Percentiles rank a stretch among this genome's conserved stretches.
Conservation (phyloP, 345 rosid genomes). For the Salix purpurea region DNA sequence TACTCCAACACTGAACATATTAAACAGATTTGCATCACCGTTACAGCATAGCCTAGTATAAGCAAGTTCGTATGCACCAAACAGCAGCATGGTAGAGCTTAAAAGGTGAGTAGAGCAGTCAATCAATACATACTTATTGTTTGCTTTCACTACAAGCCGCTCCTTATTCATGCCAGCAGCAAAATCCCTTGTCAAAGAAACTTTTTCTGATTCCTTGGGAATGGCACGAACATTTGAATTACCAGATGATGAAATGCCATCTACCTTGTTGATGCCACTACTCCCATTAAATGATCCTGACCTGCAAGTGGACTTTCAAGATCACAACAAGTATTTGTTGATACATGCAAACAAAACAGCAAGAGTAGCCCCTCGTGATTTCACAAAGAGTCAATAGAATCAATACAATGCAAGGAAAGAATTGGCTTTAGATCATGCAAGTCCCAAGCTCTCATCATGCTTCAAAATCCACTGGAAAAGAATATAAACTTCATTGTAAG, state of each 20-base stretch:
- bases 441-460: neutral
- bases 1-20: neutral
- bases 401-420: neutral
- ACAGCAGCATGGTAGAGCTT: neutral
- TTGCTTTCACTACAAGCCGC: conserved; percentile 34
- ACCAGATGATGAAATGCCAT: conserved; percentile 25
- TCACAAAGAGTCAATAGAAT: neutral
- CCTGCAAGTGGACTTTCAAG: conserved; percentile 27
- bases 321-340: neutral
- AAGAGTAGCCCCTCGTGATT: neutral
- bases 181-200: conserved; percentile 37
- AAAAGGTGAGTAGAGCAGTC: neutral
- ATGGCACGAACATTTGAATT: conserved; percentile 27
- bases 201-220: conserved; percentile 40
- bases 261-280: conserved; percentile 32
- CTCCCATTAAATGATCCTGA: conserved; percentile 35
- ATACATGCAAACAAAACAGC: neutral
- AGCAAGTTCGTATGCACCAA: neutral
- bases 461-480: neutral
- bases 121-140: conserved; percentile 39
- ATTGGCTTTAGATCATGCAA: neutral
- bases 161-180: conserved; percentile 39
- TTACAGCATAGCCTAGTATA: neutral
- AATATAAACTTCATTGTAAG: neutral
- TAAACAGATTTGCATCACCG: neutral